These are phyloP conservation scores for Pseudogymnoascus sp. DNA, from an alignment of 2,329 filamentous ascomycete species.

Conservation along the genomic window DNA sequence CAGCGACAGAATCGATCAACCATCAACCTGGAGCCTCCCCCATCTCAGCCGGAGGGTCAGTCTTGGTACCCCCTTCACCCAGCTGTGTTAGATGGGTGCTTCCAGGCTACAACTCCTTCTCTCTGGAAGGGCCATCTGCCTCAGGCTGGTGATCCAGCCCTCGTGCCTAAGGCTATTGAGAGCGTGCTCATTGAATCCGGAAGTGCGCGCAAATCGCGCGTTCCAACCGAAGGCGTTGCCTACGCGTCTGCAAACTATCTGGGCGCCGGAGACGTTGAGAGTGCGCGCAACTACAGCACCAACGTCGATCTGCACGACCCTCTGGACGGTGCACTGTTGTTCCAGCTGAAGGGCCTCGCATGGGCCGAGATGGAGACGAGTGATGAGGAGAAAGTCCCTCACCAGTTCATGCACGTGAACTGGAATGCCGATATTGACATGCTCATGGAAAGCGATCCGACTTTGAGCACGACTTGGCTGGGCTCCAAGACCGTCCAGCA, in stretches of 20 bases:
- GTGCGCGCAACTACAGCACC: conserved; percentile 14
- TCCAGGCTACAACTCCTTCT: conserved; percentile 24
- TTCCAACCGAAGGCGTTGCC: conserved; percentile 1
- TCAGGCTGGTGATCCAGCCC: conserved; percentile 16
- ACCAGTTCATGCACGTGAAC: conserved; percentile 6
- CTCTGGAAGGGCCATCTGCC: conserved; percentile 18
- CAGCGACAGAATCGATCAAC: conserved; percentile 15
- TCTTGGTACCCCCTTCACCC: conserved; percentile 31
- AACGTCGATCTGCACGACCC: conserved; percentile 14
- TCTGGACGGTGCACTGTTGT: conserved; percentile 17
- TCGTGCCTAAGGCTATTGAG: conserved; percentile 20
- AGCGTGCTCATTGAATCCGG: conserved; percentile 18
- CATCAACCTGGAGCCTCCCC: conserved; percentile 18
- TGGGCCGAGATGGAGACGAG: conserved; percentile 15
- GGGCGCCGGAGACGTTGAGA: conserved; percentile 12
- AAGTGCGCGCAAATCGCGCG: conserved; percentile 9
- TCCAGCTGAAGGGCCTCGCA: conserved; percentile 20
- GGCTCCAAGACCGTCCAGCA: not conserved
- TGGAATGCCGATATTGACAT: conserved; percentile 24
- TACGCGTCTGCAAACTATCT: conserved; percentile 11
- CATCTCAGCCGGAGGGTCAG: conserved; percentile 15
- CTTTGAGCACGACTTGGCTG: not conserved
- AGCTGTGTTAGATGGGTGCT: conserved; percentile 26
- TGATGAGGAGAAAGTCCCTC: not conserved
- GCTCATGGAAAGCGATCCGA: conserved; percentile 12